Evolutionary conservation across 306 rosid species (phyloP), one percentile per base, ranked within the genome.

Genomic region (Dalbergia cultrata): DNA sequence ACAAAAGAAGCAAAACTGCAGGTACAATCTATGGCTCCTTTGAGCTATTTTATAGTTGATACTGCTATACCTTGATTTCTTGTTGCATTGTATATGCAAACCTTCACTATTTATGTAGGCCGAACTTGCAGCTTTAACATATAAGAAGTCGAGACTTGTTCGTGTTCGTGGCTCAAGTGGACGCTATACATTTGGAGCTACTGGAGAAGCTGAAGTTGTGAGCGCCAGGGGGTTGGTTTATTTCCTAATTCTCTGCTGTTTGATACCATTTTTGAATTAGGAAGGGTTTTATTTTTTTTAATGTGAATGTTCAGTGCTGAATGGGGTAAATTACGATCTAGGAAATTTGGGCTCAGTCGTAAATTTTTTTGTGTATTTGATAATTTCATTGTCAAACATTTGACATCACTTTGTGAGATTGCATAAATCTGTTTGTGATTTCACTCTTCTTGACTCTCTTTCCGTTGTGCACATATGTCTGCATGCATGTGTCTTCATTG

Each of bases 181-280:
- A 82, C 95, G 94, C 70, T 60, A 57, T 44, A 81, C 97, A 17
- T 95, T 95, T 87, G 96, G 99, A 72, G 82, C 78, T 70, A 6
- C 63, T 52, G 97, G 94, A 85, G 98, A 95, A 78, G 88, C 93
- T 17, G 97, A 95, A 90, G 94, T 95, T 83, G 97, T 95, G 77
- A 95, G 97, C 70, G 99, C 98, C 58, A 83, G 97, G 77, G 94
- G 98, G 99, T 95, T 77, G 70, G 86, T 76, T 66, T 60, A 13
- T n/a, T 67, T 53, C 60, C 67, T 13, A 21, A 12, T 49, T 81
- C 81, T 78, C 47, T 70, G 44, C 18, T 67, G 33, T 52, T 67
- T 68, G 10, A 13, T 41, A 8, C 26, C 14, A 13, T 58, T 81
- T 76, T 73, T 81, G 7, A 12, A 12, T 52, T 18, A 14, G 74